phyloP scores from a whole-genome alignment of 1,139 yeast species.

The Eremothecium cymbalariae region DNA sequence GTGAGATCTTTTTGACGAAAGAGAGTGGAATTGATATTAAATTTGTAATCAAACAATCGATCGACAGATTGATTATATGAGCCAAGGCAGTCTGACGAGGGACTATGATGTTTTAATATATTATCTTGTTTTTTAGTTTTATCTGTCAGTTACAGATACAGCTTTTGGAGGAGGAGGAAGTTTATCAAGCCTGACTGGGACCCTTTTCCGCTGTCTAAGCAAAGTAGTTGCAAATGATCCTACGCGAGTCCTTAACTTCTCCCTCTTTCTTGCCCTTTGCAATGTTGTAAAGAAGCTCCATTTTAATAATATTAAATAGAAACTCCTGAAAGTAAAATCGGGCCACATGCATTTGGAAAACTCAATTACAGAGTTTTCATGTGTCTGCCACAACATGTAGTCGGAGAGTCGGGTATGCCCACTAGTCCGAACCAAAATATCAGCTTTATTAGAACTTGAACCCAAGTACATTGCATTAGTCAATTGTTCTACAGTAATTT shows the following conservation, averaged over 20 bases:
- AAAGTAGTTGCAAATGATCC: conserved; percentile 1
- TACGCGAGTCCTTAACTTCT: not conserved
- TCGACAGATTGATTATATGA: no score
- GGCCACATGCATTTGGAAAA: conserved; percentile 81
- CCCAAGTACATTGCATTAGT: conserved; percentile 53
- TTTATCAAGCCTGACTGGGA: conserved; percentile 9
- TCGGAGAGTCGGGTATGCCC: conserved; percentile 83
- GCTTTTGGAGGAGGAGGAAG: conserved; percentile 14
- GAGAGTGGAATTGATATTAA: no score
- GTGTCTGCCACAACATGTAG: conserved; percentile 78
- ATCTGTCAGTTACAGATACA: conserved; percentile 11
- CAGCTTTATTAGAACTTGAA: conserved; percentile 59
- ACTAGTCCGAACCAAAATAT: conserved; percentile 73
- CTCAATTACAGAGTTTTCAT: conserved; percentile 61
- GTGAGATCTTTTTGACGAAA: no score
- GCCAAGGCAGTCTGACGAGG: no score
- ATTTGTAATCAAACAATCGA: no score
- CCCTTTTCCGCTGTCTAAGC: conserved; percentile 1
- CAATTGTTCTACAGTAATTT: conserved; percentile 37
- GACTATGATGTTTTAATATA: no score
- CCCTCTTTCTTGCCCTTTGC: conserved; percentile 12
- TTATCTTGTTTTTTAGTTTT: no score
- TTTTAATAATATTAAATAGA: conserved; percentile 43
- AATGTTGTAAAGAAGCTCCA: conserved; percentile 40
- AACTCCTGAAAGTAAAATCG: conserved; percentile 51